These are phyloP conservation scores for Aurifilum marmelostoma DNA, from an alignment of 2,329 filamentous ascomycete species.

Conservation along the genomic window DNA sequence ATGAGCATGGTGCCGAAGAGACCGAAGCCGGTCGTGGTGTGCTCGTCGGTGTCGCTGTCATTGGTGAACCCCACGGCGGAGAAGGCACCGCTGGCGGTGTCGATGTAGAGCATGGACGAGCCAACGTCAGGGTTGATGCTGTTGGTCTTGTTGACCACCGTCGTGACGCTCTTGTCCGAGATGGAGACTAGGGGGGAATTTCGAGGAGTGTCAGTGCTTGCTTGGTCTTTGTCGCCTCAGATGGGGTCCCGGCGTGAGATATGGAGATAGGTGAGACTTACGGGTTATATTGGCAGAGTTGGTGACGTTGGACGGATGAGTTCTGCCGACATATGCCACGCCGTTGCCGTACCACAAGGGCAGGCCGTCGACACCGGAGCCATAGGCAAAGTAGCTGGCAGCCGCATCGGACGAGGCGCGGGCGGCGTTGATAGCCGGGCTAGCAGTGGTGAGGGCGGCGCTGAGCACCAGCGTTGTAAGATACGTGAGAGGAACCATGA, in stretches of 20 bases:
- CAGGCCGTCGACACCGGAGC: background rate
- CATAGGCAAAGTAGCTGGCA: background rate
- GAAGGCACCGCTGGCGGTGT: background rate
- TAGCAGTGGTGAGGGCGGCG: background rate
- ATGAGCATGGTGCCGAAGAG: conserved; percentile 5
- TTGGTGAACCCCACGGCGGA: background rate
- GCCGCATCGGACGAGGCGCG: background rate
- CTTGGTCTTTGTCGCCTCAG: background rate
- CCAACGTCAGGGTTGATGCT: background rate
- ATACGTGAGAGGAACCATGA: background rate
- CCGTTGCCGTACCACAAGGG: conserved; percentile 9
- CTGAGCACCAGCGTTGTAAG: background rate
- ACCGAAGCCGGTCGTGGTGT: background rate
- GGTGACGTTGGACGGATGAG: background rate
- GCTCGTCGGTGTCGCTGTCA: background rate
- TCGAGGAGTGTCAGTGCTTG: background rate
- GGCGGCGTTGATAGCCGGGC: background rate
- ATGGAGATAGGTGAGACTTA: background rate
- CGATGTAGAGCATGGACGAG: background rate
- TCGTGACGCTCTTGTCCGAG: background rate
- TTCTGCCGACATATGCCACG: background rate
- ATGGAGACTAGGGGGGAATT: background rate
- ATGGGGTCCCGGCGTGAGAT: background rate
- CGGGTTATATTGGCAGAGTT: conserved; percentile 9
- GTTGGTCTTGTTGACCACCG: background rate